These are phyloP conservation scores for Kitagawia praeruptora DNA, from an alignment of 129 eudicot species.

Conservation along the genomic window DNA sequence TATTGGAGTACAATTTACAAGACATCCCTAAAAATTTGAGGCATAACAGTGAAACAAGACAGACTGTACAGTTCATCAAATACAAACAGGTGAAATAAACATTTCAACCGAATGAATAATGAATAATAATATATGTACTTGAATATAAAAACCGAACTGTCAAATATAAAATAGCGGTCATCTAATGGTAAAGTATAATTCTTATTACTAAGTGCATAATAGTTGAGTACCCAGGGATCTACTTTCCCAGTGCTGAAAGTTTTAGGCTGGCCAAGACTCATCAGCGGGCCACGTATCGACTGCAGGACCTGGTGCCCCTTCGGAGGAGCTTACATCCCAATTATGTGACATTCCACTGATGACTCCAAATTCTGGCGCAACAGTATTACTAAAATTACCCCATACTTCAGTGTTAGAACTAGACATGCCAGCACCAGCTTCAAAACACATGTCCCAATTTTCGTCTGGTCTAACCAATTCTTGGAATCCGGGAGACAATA, in stretches of 20 bases:
- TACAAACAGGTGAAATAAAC: not conserved
- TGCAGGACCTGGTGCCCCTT: conserved; percentile 32
- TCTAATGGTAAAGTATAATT: not conserved
- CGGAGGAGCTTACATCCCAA: conserved; percentile 42
- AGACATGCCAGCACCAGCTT: conserved; percentile 38
- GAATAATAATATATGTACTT: not conserved
- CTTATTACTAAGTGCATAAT: not conserved
- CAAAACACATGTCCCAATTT: conserved; percentile 51
- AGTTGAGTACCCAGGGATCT: conserved; percentile 29
- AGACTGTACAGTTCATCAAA: not conserved
- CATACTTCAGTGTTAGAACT: conserved; percentile 39
- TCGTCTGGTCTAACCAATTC: conserved; percentile 46
- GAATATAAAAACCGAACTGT: not conserved
- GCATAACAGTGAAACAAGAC: not conserved
- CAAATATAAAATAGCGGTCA: not conserved
- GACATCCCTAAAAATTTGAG: not conserved
- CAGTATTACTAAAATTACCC: conserved; percentile 40
- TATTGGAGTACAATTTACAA: not conserved
- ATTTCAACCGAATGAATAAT: conserved; percentile 1
- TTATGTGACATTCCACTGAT: conserved; percentile 43
- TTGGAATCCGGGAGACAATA: conserved; percentile 21
- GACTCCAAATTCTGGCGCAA: conserved; percentile 36
- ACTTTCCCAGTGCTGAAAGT: conserved; percentile 17
- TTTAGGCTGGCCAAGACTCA: conserved; percentile 34
- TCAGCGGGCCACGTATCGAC: conserved; percentile 37